Evolutionary conservation across 257 asterid species (phyloP), one percentile per base, ranked within the genome.

Genomic region (Datura wrightii): DNA sequence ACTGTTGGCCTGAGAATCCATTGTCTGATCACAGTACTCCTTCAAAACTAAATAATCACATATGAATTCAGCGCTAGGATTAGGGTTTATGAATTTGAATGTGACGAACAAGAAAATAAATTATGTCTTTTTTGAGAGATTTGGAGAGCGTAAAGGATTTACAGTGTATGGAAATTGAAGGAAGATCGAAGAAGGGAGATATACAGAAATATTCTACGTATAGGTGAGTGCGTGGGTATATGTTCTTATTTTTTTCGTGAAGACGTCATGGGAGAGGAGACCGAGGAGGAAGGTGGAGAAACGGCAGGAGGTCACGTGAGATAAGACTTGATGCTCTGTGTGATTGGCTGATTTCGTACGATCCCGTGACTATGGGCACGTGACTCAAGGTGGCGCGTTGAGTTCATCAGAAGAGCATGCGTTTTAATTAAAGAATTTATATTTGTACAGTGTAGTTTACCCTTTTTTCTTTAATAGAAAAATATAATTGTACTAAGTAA

Each of bases 1-100:
- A 92, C 90, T 91, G 87, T 84, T 93, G 84, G 91, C 87, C 92
- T 89, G 98, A 56, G 97, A 89, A 91, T 97, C 96, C 97, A 94
- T 94, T 83, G 10, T 13, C 0, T 5, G 5, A 66, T 42, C 9
- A 1, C 3, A 24, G 9, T 42, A 72, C 66, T 8, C 55, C 39
- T 10, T 42, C 2, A 2, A 42, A 15, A 53, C 41, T 34, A 15
- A 5, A 48, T 41, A 1, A 37, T 56, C 7, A 52, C 39, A 65
- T 19, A 11, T 1, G 31, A n/a, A 71, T 72, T 5, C 34, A 50
- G 70, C 16, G 81, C 37, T 59, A 24, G 85, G 81, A 67, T 46
- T 86, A 83, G 86, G 84, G 81, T 86, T 86, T 84, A 76, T 31
- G 60, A 53, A 59, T 80, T 15, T 31, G 16, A n/a, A 18, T 54